phyloP scores from a whole-genome alignment of 306 rosid species.

The Sicyos baderoa region DNA sequence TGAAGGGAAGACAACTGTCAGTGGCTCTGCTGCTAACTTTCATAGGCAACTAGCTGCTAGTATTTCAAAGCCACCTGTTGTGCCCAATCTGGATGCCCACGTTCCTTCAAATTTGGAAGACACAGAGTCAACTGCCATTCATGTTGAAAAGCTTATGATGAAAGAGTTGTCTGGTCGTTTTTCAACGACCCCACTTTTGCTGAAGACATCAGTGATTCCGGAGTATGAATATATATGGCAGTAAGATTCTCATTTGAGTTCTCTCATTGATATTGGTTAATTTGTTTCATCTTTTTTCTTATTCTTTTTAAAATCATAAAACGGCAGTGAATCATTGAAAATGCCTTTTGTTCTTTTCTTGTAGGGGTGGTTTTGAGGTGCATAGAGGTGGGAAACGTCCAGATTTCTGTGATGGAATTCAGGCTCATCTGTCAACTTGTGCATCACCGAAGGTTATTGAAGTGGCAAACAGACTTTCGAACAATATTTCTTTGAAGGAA shows the following conservation, averaged over 20 bases:
- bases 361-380: conserved; percentile 76
- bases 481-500: conserved; percentile 50
- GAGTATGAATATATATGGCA: conserved; percentile 77
- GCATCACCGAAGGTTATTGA: conserved; percentile 74
- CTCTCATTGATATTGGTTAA: conserved; percentile 12
- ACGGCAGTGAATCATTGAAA: conserved; percentile 10
- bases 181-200: conserved; percentile 28
- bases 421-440: conserved; percentile 75
- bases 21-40: conserved; percentile 30
- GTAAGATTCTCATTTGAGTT: conserved; percentile 44
- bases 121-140: conserved; percentile 26
- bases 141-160: conserved; percentile 33
- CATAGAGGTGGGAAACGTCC: conserved; percentile 46
- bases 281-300: conserved; percentile 12
- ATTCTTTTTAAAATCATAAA: not conserved
- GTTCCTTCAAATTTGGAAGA: conserved; percentile 30
- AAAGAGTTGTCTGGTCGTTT: conserved; percentile 34
- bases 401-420: conserved; percentile 56
- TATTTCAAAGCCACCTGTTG: conserved; percentile 28
- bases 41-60: conserved; percentile 23
- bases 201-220: conserved; percentile 51
- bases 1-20: conserved; percentile 28
- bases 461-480: conserved; percentile 44
- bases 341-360: conserved; percentile 23
- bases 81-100: conserved; percentile 25